A percentile compares a stretch with the other conserved stretches of the same genome.
These are phyloP conservation scores for Trametes gibbosa DNA, from an alignment of 768 basidiomycete genomes.

Conservation along the genomic window DNA sequence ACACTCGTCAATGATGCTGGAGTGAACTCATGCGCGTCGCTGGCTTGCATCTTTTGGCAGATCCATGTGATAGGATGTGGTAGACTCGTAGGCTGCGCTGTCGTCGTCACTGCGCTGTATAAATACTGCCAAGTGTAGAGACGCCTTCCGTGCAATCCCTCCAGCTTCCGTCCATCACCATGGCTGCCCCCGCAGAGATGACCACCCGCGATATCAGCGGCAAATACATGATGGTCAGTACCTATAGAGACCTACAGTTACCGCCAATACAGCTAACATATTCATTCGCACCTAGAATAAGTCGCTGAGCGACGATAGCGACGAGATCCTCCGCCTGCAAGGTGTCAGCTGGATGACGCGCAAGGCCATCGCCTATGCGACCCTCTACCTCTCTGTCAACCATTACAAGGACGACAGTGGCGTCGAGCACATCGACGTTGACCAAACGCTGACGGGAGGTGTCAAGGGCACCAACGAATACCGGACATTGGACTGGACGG, in stretches of 20 bases:
- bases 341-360: slow-evolving; percentile 74
- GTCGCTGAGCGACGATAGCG: slow-evolving; percentile 55
- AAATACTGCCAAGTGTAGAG: slow-evolving; percentile 5
- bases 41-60: not conserved
- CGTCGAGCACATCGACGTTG: slow-evolving; percentile 63
- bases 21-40: not conserved
- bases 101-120: not conserved
- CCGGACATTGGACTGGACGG: slow-evolving; percentile 55
- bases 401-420: slow-evolving; percentile 58
- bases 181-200: slow-evolving; percentile 65
- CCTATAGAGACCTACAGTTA: not conserved
- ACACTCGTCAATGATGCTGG: slow-evolving; percentile 12
- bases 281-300: slow-evolving; percentile 52
- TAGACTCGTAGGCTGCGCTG: not conserved
- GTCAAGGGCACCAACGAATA: slow-evolving; percentile 56
- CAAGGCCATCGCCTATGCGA: slow-evolving; percentile 52
- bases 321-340: slow-evolving; percentile 65
- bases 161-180: slow-evolving; percentile 31
- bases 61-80: slow-evolving; percentile 12
- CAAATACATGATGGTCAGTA: slow-evolving; percentile 57
- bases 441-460: slow-evolving; percentile 63
- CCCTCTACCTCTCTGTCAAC: slow-evolving; percentile 58
- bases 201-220: slow-evolving; percentile 61
- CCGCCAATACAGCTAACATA: not conserved
- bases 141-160: not conserved